Base-by-base conservation (phyloP, 1,284 basidiomycete species). In the Apiotrichum akiyoshidainum region DNA sequence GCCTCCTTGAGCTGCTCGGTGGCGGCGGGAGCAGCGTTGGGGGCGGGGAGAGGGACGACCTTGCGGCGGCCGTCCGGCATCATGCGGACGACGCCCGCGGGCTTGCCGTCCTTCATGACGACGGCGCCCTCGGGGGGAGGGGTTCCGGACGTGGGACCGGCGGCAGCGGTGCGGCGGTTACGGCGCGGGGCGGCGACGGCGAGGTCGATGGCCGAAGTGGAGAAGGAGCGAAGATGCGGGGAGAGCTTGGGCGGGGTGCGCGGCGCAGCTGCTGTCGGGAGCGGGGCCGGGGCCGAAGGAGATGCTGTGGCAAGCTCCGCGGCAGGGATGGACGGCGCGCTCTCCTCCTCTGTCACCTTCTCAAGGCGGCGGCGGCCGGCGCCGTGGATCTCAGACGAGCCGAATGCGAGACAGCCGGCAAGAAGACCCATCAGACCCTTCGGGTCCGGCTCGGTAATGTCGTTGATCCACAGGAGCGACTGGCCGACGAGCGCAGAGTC, bases 361-460 rank as follows among this genome's bases (percentile, higher is more conserved):
- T 50, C 48, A 2, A 50, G 2, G 12, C 11, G 8, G 21, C 47
- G 48, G 17, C 40, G 14, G 21, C 47, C 13, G 19, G 12, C 5
- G 17, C 19, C 19, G 34, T 17, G 14, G 19, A 39, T 14, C 52
- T 40, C 44, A 1, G 35, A 5, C n/a, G n/a, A 22, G 9, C 21
- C 16, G 45, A 78, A 69, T 2, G 71, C 70, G 8, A 74, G 62
- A 26, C 73, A 35, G 2, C 74, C 76, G 6, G 76, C 74, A 5
- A 67, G 51, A 21, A 81, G 58, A 0, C 77, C 77, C 26, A 81
- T 63, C 16, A 68, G 61, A 45, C 68, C 60, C 9, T 59, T 61
- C 4, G 68, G 61, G 58, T 80, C 79, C 5, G 72, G 65, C 12
- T 77, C 66, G 22, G 72, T 68, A n/a, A 80, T 59, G 13, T 67